Conservation (phyloP, 192 early-diverging fungal species). For the Coemansia sp. region DNA sequence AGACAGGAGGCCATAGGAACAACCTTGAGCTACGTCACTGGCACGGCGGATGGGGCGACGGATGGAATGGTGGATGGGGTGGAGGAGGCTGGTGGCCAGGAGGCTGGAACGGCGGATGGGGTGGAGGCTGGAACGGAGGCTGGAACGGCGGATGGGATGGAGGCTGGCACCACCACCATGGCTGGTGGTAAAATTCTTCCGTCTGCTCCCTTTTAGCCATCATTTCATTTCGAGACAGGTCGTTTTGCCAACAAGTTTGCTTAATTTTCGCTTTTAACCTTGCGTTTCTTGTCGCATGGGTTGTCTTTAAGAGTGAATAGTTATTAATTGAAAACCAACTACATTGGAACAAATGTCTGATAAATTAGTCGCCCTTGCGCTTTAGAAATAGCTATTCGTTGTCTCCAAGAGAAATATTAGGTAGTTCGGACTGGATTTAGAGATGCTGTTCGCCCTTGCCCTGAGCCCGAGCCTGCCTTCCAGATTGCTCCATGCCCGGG, state of each 20-base stretch:
- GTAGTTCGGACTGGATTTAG: constrained; percentile 13
- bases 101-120: not conserved
- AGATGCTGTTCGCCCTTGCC: constrained; percentile 15
- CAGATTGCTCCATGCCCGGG: not conserved
- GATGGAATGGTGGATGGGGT: not conserved
- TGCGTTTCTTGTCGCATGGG: too few relatives aligned
- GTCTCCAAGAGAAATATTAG: not conserved
- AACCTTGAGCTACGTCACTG: constrained; percentile 1
- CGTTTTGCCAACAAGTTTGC: too few relatives aligned
- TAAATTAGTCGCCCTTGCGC: not conserved
- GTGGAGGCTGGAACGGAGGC: not conserved
- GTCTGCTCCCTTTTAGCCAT: too few relatives aligned
- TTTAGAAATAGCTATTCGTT: not conserved
- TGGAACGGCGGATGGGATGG: not conserved
- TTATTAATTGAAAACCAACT: not conserved
- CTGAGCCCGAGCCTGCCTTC: not conserved
- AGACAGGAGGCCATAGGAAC: not conserved
- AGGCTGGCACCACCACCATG: not conserved
- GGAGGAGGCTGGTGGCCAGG: not conserved
- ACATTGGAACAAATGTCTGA: not conserved
- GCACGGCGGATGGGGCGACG: not conserved
- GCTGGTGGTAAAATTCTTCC: not conserved
- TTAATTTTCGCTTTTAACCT: not conserved
- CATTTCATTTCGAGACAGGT: too few relatives aligned
- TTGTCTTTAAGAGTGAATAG: not conserved